Conservation (phyloP, 441 rosid species). For the Euphorbia corollata region DNA sequence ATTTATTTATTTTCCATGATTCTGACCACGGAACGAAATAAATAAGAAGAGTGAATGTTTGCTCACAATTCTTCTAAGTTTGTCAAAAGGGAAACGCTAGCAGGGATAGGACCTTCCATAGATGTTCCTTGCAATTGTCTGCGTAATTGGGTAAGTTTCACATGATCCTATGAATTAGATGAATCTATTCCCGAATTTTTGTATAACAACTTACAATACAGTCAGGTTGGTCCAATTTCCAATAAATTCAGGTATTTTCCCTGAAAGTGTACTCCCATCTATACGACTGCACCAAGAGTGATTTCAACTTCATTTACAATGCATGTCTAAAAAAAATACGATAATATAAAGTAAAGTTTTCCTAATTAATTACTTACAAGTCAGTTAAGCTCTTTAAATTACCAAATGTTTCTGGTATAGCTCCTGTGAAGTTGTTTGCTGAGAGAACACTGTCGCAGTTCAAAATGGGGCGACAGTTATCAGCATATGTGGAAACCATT, state of each 20-base stretch:
- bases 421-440: constrained; percentile 59
- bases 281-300: constrained; percentile 45
- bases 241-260: constrained; percentile 68
- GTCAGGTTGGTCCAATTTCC: constrained; percentile 64
- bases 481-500: neutral
- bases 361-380: constrained; percentile 43
- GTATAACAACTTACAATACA: constrained; percentile 43
- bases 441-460: constrained; percentile 41
- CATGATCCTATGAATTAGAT: neutral
- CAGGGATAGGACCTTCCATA: constrained; percentile 80
- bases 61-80: constrained; percentile 51
- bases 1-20: neutral
- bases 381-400: constrained; percentile 55
- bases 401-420: constrained; percentile 54
- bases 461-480: neutral
- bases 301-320: constrained; percentile 9
- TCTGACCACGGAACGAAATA: neutral
- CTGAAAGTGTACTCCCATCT: constrained; percentile 67
- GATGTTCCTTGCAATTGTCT: constrained; percentile 79
- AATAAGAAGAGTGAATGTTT: neutral
- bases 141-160: constrained; percentile 10
- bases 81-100: constrained; percentile 42
- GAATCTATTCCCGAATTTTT: neutral
- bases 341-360: neutral
- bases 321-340: neutral